Evolutionary conservation across 805 yeast species (phyloP), one percentile per base, ranked within the genome.

Genomic region (Candida verbasci): DNA sequence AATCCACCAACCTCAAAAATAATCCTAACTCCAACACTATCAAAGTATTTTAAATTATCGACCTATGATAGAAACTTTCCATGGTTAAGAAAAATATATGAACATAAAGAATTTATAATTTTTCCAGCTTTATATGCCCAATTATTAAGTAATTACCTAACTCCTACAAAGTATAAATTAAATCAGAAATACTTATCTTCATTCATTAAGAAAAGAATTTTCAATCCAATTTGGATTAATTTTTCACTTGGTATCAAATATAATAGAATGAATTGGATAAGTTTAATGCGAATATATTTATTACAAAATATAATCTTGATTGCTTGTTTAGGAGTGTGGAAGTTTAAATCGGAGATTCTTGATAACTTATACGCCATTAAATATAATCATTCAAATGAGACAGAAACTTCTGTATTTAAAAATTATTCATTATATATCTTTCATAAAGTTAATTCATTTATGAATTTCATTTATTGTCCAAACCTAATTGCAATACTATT

Each of bases 171-270:
- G 26, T 56, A 45, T 48, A 55, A 51, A 44, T 49, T 57, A 43
- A 64, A 63, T 44, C 68, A 62, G 41, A 45, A 54, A 18, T 64
- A 64, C 49, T 45, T 65, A 16, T 56, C 68, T 3, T 37, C 53
- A 11, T 49, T 49, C 25, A 55, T 66, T 32, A 65, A 60, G 39
- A 35, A 46, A 6, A 41, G 51, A 21, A 47, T 62, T 4, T 49
- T 65, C 39, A 60, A 63, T 37, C 71, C 72, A 1, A 62, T 67
- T 34, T 67, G 72, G 72, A 55, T 53, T 35, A 61, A 64, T 40
- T 65, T 53, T 40, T 46, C 57, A 20, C 44, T 63, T 35, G 62
- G 64, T 6, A 49, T 46, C 12, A 44, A 42, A 8, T 34, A 47
- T 15, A 55, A 50, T 22, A 27, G 48, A 12, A 22, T 67, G 20